These are phyloP conservation scores for Cicer bijugum DNA, from an alignment of 306 rosid species.

Conservation along the genomic window DNA sequence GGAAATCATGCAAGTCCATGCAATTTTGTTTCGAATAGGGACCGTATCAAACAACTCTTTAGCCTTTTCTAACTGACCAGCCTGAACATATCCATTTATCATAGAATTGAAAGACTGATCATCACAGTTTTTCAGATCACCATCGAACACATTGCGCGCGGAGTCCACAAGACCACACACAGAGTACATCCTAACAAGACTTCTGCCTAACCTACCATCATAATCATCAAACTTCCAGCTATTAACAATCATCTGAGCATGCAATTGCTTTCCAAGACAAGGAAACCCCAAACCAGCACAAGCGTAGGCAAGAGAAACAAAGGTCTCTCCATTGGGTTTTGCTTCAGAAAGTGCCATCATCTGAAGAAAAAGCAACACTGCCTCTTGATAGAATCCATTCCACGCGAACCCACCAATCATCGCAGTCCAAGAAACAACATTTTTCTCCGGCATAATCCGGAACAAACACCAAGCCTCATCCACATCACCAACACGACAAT, in stretches of 20 bases:
- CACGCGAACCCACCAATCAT: conserved; percentile 79
- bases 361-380: conserved; percentile 61
- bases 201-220: conserved; percentile 65
- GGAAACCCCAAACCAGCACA: conserved; percentile 62
- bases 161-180: conserved; percentile 58
- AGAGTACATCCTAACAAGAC: conserved; percentile 79
- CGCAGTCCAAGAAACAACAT: conserved; percentile 82
- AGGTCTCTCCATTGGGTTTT: conserved; percentile 65
- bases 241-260: conserved; percentile 60
- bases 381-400: conserved; percentile 65
- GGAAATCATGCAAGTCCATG: conserved; percentile 68
- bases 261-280: conserved; percentile 69
- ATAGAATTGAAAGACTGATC: conserved; percentile 59
- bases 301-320: conserved; percentile 76
- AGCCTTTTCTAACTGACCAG: conserved; percentile 62
- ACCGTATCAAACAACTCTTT: conserved; percentile 57
- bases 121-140: conserved; percentile 37
- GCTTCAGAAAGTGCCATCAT: conserved; percentile 43
- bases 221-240: conserved; percentile 56
- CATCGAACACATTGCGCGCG: conserved; percentile 51
- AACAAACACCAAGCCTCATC: conserved; percentile 64
- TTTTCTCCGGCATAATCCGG: conserved; percentile 62
- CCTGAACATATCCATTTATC: conserved; percentile 64
- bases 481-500: conserved; percentile 62
- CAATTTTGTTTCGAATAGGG: conserved; percentile 57